These are phyloP conservation scores for Pythium sukuiense DNA, from an alignment of 352 stramenopile genomes.

Conservation along the genomic window DNA sequence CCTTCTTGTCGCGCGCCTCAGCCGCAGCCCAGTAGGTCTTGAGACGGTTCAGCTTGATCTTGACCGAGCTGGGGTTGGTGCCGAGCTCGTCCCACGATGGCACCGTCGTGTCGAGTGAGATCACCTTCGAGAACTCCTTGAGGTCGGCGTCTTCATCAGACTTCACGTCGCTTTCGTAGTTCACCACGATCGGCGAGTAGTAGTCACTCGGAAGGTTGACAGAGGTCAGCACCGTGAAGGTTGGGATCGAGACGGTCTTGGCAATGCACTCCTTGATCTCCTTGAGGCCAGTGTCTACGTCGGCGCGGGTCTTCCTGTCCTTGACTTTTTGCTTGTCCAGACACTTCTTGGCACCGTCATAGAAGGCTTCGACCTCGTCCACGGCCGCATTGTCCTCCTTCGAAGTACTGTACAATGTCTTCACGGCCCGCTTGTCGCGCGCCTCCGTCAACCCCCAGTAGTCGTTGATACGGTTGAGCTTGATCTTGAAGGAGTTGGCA, in stretches of 20 bases:
- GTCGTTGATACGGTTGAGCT: not conserved
- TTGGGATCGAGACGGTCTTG: no score
- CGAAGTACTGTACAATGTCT: not conserved
- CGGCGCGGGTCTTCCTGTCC: no score
- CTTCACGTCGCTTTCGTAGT: no score
- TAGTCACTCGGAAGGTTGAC: no score
- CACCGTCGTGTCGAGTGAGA: conserved; percentile 7
- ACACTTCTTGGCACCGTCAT: not conserved
- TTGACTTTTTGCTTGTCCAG: not conserved
- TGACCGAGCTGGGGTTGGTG: no score
- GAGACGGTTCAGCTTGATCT: not conserved
- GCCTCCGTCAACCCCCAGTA: conserved; percentile 4
- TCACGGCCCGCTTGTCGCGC: conserved; percentile 12
- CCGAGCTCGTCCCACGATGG: conserved; percentile 6
- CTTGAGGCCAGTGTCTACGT: no score
- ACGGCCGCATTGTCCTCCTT: not conserved
- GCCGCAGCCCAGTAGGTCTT: not conserved
- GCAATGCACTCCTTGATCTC: no score
- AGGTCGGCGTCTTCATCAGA: no score
- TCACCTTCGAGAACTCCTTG: not conserved
- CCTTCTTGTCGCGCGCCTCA: not conserved
- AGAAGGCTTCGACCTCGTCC: not conserved
- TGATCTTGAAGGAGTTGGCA: conserved; percentile 6
- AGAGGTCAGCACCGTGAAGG: no score
- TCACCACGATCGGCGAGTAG: no score